These are phyloP conservation scores for Aspergillus sojae DNA, from an alignment of 2,329 filamentous ascomycete species.

Conservation along the genomic window DNA sequence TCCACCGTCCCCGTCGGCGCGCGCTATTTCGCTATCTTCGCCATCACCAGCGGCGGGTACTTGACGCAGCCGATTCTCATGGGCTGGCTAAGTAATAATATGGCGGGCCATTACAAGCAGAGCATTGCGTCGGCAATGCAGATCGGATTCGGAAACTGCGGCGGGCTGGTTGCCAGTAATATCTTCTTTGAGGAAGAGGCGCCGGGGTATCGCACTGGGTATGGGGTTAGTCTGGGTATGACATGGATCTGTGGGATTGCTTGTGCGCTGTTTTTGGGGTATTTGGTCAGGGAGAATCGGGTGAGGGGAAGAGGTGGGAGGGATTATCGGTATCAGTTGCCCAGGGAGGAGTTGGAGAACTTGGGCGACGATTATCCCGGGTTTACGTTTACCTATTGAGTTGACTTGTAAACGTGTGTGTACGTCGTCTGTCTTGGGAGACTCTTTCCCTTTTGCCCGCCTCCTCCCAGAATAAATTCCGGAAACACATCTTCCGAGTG, in stretches of 20 bases:
- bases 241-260: conserved; percentile 39
- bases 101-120: conserved; percentile 62
- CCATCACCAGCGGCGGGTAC: conserved; percentile 58
- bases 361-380: conserved; percentile 44
- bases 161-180: conserved; percentile 40
- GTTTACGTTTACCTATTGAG: conserved; percentile 37
- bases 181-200: conserved; percentile 34
- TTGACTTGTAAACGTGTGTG: no score
- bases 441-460: not conserved
- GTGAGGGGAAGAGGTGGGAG: conserved; percentile 38
- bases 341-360: conserved; percentile 40
- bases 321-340: conserved; percentile 36
- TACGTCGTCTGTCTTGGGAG: no score
- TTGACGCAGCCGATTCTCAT: conserved; percentile 58
- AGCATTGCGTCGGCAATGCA: conserved; percentile 56
- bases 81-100: conserved; percentile 61
- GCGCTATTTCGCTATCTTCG: conserved; percentile 59
- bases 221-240: conserved; percentile 32
- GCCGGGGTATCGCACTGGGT: conserved; percentile 31
- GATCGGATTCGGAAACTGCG: conserved; percentile 43
- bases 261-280: conserved; percentile 34
- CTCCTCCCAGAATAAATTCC: no score
- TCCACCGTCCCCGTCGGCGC: conserved; percentile 50
- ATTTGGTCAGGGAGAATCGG: conserved; percentile 40
- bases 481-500: no score